Evolutionary conservation across 768 basidiomycete species (phyloP).

Genomic region (Dictyophora rubrovolvata): DNA sequence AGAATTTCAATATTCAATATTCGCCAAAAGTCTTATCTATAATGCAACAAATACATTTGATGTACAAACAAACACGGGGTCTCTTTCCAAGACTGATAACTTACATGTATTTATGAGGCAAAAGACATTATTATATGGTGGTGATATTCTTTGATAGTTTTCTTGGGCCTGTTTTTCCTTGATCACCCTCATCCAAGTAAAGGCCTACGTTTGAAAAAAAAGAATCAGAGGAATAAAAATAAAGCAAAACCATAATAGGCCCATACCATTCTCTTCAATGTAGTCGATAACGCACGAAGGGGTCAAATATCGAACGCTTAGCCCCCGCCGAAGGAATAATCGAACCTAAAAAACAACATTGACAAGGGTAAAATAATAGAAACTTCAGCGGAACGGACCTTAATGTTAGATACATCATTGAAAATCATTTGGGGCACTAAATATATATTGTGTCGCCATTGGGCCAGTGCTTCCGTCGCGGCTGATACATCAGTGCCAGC

Average conservation of each 20-base stretch:
- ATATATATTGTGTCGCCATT: conserved; percentile 77
- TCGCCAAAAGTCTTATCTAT: no score
- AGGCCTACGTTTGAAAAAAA: background rate
- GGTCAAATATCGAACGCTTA: conserved; percentile 82
- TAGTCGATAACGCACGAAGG: conserved; percentile 90
- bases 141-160: background rate
- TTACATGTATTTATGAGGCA: no score
- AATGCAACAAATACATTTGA: no score
- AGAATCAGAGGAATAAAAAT: background rate
- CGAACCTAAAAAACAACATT: conserved; percentile 33
- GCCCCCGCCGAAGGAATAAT: conserved; percentile 65
- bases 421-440: conserved; percentile 91
- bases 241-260: background rate
- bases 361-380: background rate
- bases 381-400: conserved; percentile 36
- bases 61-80: no score
- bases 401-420: conserved; percentile 95
- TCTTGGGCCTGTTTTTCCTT: background rate
- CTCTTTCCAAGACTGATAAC: no score
- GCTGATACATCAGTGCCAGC: conserved; percentile 88
- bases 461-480: conserved; percentile 62
- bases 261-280: conserved; percentile 66
- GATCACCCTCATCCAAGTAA: conserved; percentile 6
- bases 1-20: no score
- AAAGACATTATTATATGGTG: no score